Base-by-base conservation (phyloP, 106 monocot species). In the Dioscorea dumetorum region DNA sequence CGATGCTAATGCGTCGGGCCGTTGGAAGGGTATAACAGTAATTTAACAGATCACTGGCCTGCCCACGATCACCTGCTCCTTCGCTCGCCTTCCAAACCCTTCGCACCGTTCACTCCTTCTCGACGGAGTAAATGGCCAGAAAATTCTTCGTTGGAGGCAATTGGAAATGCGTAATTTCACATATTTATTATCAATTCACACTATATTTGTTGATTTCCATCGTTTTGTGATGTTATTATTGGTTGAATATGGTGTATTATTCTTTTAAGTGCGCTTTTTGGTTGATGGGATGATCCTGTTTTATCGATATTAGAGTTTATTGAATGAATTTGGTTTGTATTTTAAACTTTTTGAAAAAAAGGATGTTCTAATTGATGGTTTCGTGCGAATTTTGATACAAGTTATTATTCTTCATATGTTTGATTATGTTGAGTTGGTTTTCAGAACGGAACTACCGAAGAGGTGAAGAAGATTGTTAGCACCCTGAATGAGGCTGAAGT, bases 391-490 rank as follows among this genome's bases (percentile, higher is more conserved):
- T 41, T 8, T 41, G 41, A 41, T 41, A 41, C 41, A 41, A 41
- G 9, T 41, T 41, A 0, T 41, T 41, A 41, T 6, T 28, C 3
- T 41, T 54, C 54, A 54, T 18, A 54, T 54, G 54, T 1, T 54
- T 15, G 54, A 54, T 54, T 0, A 54, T 41, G 5, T 41, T 24
- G 50, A 49, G 23, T 52, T 66, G 52, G 15, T 8, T 22, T n/a
- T 68, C 49, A 81, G 81, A 81, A 81, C 59, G 81, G 81, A 10
- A 81, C 81, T 16, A 68, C 61, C 20, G 81, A 68, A 4, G 68
- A 81, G 49, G 76, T 81, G 49, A 81, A 81, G 76, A 81, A 81
- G 54, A 81, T 81, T 49, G 72, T 81, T 12, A 7, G 62, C 19
- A 72, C 33, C 32, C 35, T 81, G 72, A 81, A 81, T 52, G 68